phyloP scores from a whole-genome alignment of 768 basidiomycete genomes.

The Boletus tomentosulus region DNA sequence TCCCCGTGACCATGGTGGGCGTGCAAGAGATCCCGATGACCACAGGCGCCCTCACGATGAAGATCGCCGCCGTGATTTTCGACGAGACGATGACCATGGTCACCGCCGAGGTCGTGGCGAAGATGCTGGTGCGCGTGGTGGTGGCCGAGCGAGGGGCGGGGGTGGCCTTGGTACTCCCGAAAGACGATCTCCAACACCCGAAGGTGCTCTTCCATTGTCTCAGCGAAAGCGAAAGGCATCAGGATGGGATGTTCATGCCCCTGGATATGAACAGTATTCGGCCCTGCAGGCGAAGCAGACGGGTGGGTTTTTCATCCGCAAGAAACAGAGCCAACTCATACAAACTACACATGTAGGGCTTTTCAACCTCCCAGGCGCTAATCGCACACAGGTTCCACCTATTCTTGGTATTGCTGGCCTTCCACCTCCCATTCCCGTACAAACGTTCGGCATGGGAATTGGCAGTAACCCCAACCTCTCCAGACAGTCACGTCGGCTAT shows the following conservation, averaged over 20 bases:
- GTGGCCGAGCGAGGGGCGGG: constrained; percentile 45
- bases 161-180: constrained; percentile 65
- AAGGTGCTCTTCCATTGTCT: constrained; percentile 73
- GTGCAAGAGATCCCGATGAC: constrained; percentile 45
- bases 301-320: constrained; percentile 44
- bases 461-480: constrained; percentile 85
- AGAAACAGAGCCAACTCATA: constrained; percentile 3
- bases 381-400: constrained; percentile 81
- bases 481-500: constrained; percentile 90
- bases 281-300: constrained; percentile 99
- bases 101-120: constrained; percentile 34
- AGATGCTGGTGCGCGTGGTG: constrained; percentile 39
- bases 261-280: constrained; percentile 91
- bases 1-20: constrained; percentile 44
- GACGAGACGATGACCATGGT: constrained; percentile 40
- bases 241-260: constrained; percentile 95
- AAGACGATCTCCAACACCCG: constrained; percentile 85
- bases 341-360: constrained; percentile 52
- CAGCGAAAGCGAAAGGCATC: constrained; percentile 87
- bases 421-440: constrained; percentile 79
- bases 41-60: constrained; percentile 43
- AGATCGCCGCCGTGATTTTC: constrained; percentile 47
- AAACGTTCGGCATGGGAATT: constrained; percentile 82
- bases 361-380: constrained; percentile 95
- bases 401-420: constrained; percentile 79